Evolutionary conservation across 208 protist genomes (phyloP).

Genomic region (Leishmania tropica): DNA sequence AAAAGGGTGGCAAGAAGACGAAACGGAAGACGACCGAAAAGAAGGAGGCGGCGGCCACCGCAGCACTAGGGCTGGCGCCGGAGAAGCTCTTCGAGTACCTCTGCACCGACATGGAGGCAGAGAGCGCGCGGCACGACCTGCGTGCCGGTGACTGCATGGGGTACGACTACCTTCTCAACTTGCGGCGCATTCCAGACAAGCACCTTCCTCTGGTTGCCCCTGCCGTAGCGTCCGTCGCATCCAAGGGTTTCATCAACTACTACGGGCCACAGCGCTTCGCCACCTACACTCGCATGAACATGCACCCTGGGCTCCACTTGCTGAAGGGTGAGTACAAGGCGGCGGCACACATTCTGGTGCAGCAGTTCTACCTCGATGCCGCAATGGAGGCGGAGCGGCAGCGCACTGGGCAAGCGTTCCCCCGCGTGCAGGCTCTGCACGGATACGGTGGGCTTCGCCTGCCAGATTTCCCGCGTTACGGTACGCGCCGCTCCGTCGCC

Average conservation of each 20-base stretch:
- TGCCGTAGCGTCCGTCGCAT: conserved; percentile 58
- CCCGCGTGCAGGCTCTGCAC: conserved; percentile 40
- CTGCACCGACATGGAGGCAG: conserved; percentile 81
- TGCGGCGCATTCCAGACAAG: conserved; percentile 66
- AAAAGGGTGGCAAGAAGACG: conserved; percentile 24
- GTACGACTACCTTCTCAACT: conserved; percentile 73
- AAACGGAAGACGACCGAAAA: conserved; percentile 5
- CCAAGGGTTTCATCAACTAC: conserved; percentile 92
- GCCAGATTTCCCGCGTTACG: conserved; percentile 43
- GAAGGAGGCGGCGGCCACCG: conserved; percentile 18
- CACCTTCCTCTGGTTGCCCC: conserved; percentile 65
- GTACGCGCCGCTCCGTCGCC: conserved; percentile 46
- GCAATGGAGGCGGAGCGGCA: conserved; percentile 63
- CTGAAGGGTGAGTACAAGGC: conserved; percentile 83
- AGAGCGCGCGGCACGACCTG: conserved; percentile 60
- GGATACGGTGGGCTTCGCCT: conserved; percentile 51
- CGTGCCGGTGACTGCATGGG: conserved; percentile 62
- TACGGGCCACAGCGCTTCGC: conserved; percentile 81
- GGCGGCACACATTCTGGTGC: conserved; percentile 83
- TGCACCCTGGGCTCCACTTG: conserved; percentile 86
- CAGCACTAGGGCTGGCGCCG: conserved; percentile 36
- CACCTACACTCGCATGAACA: conserved; percentile 81
- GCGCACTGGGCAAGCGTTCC: conserved; percentile 51
- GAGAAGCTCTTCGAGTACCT: conserved; percentile 85
- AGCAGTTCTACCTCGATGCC: conserved; percentile 87